Evolutionary conservation across 345 rosid genomes (phyloP), one percentile per base, ranked within the genome.

Genomic region (Combretum micranthum): DNA sequence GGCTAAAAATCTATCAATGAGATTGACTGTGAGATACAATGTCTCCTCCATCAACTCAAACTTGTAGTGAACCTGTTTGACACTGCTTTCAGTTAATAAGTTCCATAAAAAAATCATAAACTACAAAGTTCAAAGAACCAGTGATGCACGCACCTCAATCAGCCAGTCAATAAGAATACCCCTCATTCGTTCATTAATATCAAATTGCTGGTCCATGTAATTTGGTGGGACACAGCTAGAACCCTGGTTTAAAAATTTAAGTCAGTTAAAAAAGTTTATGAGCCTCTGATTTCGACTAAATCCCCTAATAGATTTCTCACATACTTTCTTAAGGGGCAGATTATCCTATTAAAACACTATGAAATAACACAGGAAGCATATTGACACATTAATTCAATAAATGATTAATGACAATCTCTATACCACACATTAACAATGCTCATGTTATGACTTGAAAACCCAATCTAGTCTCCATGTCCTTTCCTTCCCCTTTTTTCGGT

Each of bases 1-100:
- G 0, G 95, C 84, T 53, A 94, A 73, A 68, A 94, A 94, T 62
- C 99, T 83, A 49, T 94, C 99, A 0, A 87, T 84, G 53, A 94
- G 83, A 74, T 94, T 94, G 71, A 94, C 84, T 9, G 94, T 93
- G 22, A 93, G 90, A 70, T 76, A 89, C 53, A 93, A 74, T 2
- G 99, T 93, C 72, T 89, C 99, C 2, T 93, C 97, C 97, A 87
- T 85, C 72, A 93, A 72, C 67, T 93, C 97, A 65, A 93, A 93
- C 80, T 93, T 93, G 87, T 93, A 89, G 70, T 93, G 99, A n/a
- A 93, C 99, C 96, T 92, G 76, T 68, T 47, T 47, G 64, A 20
- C 51, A 11, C 45, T 2, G 39, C 39, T 13, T 52, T 5, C 10
- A n/a, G 44, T 16, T 15, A 51, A n/a, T 17, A 39, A 42, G 13